phyloP scores from a whole-genome alignment of 1,139 yeast genomes.

The Geotrichum restrictum region DNA sequence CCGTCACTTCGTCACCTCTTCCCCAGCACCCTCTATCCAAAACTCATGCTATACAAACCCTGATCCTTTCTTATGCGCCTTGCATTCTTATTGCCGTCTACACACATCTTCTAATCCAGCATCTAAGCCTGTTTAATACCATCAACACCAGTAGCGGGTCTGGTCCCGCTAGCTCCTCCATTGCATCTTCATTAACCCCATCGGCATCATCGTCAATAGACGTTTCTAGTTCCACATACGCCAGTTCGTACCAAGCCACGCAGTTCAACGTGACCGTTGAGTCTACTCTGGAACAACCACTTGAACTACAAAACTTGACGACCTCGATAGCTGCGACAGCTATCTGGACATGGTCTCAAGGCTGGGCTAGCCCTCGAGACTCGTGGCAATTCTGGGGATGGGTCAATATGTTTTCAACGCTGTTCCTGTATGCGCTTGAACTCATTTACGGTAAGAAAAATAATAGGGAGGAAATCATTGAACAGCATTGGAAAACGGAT shows the following conservation, averaged over 20 bases:
- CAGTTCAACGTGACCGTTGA: not conserved
- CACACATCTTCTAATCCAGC: slow-evolving; percentile 88
- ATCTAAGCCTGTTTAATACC: slow-evolving; percentile 59
- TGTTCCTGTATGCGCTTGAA: slow-evolving; percentile 74
- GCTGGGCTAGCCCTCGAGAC: slow-evolving; percentile 26
- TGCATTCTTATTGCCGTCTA: slow-evolving; percentile 91
- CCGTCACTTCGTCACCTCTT: slow-evolving; percentile 7
- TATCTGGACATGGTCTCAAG: slow-evolving; percentile 16
- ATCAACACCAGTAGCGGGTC: slow-evolving; percentile 1
- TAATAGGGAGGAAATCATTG: slow-evolving; percentile 30
- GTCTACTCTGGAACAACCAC: not conserved
- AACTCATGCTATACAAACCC: slow-evolving; percentile 33
- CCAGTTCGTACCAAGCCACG: not conserved
- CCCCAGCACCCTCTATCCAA: slow-evolving; percentile 4
- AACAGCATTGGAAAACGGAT: slow-evolving; percentile 16
- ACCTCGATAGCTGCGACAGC: not conserved
- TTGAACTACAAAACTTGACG: not conserved
- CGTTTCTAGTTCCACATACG: not conserved
- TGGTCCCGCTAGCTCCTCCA: not conserved
- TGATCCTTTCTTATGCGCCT: slow-evolving; percentile 85
- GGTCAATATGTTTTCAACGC: slow-evolving; percentile 80
- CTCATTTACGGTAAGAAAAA: slow-evolving; percentile 44
- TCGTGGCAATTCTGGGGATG: slow-evolving; percentile 94
- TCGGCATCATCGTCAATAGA: not conserved
- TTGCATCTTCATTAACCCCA: slow-evolving; percentile 4